Conservation (phyloP, 164 flowering plant genomes). For the Berberis thunbergii region DNA sequence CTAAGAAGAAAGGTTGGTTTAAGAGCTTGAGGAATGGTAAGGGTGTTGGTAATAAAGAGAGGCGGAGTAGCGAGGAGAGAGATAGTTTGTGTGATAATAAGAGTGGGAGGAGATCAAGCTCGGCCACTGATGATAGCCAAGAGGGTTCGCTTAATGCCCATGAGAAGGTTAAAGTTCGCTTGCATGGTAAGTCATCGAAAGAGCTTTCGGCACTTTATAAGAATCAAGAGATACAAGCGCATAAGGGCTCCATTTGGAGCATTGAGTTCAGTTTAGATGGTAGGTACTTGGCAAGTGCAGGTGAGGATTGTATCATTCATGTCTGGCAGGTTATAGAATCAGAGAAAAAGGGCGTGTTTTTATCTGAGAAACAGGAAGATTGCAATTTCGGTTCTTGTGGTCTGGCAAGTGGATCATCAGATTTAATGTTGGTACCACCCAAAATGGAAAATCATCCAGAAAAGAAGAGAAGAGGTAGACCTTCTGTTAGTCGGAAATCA, state of each 20-base stretch:
- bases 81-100: neutral
- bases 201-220: neutral
- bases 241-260: neutral
- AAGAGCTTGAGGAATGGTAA: conserved; percentile 72
- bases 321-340: neutral
- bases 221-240: neutral
- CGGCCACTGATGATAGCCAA: neutral
- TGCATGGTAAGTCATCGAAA: neutral
- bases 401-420: conserved; percentile 38
- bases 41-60: conserved; percentile 24
- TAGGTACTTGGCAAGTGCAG: neutral
- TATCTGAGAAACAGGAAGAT: neutral
- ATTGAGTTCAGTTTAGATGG: neutral
- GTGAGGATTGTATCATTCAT: neutral
- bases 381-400: neutral
- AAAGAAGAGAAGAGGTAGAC: conserved; percentile 69
- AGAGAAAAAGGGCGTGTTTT: neutral
- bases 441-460: conserved; percentile 34
- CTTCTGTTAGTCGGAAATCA: conserved; percentile 66
- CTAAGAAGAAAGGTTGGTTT: conserved; percentile 85
- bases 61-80: neutral
- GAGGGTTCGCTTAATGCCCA: neutral
- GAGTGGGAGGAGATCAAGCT: neutral
- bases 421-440: conserved; percentile 46
- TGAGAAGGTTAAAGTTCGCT: neutral